Evolutionary conservation across 2,329 filamentous ascomycete species (phyloP).

Genomic region (Moelleriella libera): DNA sequence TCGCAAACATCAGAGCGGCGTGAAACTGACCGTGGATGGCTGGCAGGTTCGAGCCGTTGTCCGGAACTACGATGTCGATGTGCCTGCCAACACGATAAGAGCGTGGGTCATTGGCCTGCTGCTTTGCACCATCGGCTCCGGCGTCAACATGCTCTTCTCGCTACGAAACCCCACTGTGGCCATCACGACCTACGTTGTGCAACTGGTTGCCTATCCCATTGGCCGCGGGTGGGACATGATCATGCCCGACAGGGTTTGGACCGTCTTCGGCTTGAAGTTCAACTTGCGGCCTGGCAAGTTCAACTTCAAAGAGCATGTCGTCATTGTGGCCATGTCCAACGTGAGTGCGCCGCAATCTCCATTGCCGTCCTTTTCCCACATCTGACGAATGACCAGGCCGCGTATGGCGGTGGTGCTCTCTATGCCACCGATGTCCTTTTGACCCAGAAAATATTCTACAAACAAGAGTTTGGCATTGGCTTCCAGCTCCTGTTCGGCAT

Average conservation of each 20-base stretch:
- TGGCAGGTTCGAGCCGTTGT: conserved; percentile 48
- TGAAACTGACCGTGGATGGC: not conserved
- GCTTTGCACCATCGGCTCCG: conserved; percentile 47
- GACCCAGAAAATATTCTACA: conserved; percentile 41
- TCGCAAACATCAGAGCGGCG: not conserved
- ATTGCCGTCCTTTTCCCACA: not conserved
- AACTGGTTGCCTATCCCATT: conserved; percentile 47
- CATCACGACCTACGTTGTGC: conserved; percentile 47
- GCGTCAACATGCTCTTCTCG: conserved; percentile 46
- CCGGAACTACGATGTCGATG: conserved; percentile 48
- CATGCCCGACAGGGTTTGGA: conserved; percentile 37
- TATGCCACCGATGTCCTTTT: conserved; percentile 37
- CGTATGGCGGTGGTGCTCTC: conserved; percentile 42
- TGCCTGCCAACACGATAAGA: conserved; percentile 50
- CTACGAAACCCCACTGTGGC: conserved; percentile 43
- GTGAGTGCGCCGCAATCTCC: conserved; percentile 20
- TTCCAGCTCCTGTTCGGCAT: conserved; percentile 40
- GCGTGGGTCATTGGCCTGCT: conserved; percentile 49
- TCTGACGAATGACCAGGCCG: conserved; percentile 24
- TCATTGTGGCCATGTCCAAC: conserved; percentile 51
- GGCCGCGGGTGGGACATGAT: conserved; percentile 39
- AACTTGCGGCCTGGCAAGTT: conserved; percentile 43
- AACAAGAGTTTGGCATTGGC: conserved; percentile 37
- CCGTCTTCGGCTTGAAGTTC: conserved; percentile 36
- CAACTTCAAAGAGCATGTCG: conserved; percentile 48